Conservation (phyloP, 2,329 filamentous ascomycete species). For the Plenodomus tracheiphilus region DNA sequence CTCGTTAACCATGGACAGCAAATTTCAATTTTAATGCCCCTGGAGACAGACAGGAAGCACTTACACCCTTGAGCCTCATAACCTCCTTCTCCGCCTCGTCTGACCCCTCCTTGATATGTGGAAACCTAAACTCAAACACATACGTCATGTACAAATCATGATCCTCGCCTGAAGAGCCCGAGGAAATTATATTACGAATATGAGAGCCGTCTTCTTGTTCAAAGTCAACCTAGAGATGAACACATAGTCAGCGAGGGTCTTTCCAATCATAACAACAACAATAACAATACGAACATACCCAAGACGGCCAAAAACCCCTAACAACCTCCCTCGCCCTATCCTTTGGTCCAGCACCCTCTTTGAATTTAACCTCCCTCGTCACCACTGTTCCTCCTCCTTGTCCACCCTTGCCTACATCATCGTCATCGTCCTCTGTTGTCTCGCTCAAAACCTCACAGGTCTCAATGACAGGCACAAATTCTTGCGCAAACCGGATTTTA, state of each 20-base stretch:
- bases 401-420: constrained; percentile 16
- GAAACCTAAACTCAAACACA: constrained; percentile 49
- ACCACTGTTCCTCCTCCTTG: constrained; percentile 41
- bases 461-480: constrained; percentile 51
- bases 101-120: constrained; percentile 40
- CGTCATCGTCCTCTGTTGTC: constrained; percentile 41
- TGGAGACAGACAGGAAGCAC: constrained; percentile 10
- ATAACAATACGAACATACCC: constrained; percentile 37
- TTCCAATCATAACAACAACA: too few relatives aligned
- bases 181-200: constrained; percentile 51
- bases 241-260: too few relatives aligned
- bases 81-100: constrained; percentile 37
- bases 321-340: constrained; percentile 45
- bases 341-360: constrained; percentile 34
- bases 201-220: constrained; percentile 47
- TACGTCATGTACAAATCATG: constrained; percentile 51
- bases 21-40: not conserved
- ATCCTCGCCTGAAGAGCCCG: constrained; percentile 39
- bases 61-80: constrained; percentile 29
- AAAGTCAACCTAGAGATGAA: constrained; percentile 56
- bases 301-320: constrained; percentile 43
- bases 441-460: constrained; percentile 48
- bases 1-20: constrained; percentile 3
- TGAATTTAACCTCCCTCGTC: constrained; percentile 47
- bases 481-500: constrained; percentile 51